Conservation (phyloP, 768 basidiomycete genomes). For the Calocybe indica region DNA sequence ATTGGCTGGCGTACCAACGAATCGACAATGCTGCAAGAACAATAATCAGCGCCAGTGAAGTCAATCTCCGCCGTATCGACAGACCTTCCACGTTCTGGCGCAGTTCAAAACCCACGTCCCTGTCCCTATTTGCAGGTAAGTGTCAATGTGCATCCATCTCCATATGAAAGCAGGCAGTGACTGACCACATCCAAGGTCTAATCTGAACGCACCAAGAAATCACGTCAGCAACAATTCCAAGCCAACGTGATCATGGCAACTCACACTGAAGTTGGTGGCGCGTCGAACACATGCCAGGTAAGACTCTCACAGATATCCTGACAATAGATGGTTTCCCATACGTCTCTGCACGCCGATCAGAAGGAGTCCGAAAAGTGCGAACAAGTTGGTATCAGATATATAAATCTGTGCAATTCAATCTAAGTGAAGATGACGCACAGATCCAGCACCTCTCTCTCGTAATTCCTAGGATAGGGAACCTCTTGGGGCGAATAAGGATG, state of each 20-base stretch:
- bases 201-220: constrained; percentile 22
- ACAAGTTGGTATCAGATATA: background rate
- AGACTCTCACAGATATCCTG: constrained; percentile 49
- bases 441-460: constrained; percentile 58
- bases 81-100: constrained; percentile 58
- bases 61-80: background rate
- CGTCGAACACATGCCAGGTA: constrained; percentile 61
- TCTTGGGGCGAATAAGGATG: constrained; percentile 44
- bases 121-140: constrained; percentile 37
- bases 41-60: constrained; percentile 3
- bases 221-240: too few species aligned
- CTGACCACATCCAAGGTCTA: constrained; percentile 73
- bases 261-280: constrained; percentile 57
- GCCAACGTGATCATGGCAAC: constrained; percentile 11
- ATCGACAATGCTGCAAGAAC: constrained; percentile 41
- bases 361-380: background rate
- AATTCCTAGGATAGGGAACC: constrained; percentile 67
- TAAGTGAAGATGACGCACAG: constrained; percentile 41
- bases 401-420: background rate
- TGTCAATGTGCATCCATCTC: background rate
- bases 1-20: constrained; percentile 45
- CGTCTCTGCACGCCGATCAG: constrained; percentile 42
- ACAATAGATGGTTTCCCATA: constrained; percentile 58
- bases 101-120: constrained; percentile 69
- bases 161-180: constrained; percentile 6